phyloP scores from a whole-genome alignment of 2,329 filamentous ascomycete genomes.

The Scedosporium aurantiacum region DNA sequence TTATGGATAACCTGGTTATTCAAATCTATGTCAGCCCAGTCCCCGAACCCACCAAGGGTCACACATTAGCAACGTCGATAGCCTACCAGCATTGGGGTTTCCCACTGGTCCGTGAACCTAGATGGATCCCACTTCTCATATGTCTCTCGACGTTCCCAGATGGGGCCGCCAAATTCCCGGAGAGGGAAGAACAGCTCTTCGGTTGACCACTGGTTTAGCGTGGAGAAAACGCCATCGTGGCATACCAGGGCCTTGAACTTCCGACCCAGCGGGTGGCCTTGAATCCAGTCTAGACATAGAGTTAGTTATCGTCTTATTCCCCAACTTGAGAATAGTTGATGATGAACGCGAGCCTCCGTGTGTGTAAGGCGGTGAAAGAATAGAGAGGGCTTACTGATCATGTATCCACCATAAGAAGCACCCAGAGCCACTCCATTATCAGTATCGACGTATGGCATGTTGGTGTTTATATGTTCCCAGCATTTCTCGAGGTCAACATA shows the following conservation, averaged over 20 bases:
- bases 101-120: constrained; percentile 56
- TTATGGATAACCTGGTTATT: constrained; percentile 57
- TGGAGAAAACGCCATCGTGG: constrained; percentile 78
- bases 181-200: constrained; percentile 63
- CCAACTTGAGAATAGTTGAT: too few species aligned
- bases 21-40: constrained; percentile 10
- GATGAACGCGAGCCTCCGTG: constrained; percentile 16
- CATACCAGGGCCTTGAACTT: constrained; percentile 81
- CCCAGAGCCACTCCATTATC: constrained; percentile 60
- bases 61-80: too few species aligned
- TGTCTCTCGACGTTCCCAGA: constrained; percentile 49
- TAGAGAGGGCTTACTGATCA: constrained; percentile 46
- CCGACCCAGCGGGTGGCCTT: constrained; percentile 71
- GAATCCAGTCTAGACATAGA: constrained; percentile 61
- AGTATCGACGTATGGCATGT: constrained; percentile 59
- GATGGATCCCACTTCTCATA: constrained; percentile 65
- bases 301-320: neutral
- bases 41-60: neutral
- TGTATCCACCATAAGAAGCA: constrained; percentile 64
- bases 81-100: constrained; percentile 68
- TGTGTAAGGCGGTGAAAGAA: constrained; percentile 14
- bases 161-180: constrained; percentile 53
- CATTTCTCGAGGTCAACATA: constrained; percentile 73
- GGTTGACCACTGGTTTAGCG: constrained; percentile 50
- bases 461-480: constrained; percentile 60